Conservation (phyloP, 768 basidiomycete species). For the Suillus plorans region DNA sequence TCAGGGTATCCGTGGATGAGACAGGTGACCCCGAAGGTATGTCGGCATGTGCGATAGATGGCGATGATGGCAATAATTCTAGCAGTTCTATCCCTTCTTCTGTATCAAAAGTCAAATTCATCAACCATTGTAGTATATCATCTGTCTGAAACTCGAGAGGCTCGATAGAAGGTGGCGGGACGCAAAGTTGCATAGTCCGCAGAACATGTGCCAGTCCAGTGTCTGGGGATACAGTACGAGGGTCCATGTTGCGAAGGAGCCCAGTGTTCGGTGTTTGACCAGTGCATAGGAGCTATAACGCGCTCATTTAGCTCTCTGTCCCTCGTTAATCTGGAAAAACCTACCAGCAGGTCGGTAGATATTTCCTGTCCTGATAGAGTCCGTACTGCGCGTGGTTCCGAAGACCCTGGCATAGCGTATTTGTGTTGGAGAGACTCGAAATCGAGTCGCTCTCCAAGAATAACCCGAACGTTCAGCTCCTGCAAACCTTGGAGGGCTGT, state of each 20-base stretch:
- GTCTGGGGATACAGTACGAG: constrained; percentile 36
- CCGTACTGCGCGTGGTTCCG: constrained; percentile 32
- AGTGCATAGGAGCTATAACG: constrained; percentile 54
- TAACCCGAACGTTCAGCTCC: constrained; percentile 44
- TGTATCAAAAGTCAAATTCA: neutral
- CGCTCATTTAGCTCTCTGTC: neutral
- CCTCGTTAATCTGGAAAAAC: neutral
- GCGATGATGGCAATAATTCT: too few relatives aligned
- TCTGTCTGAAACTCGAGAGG: neutral
- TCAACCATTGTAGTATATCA: neutral
- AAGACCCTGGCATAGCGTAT: neutral
- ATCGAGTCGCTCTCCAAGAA: constrained; percentile 57
- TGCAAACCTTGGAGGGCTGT: constrained; percentile 41
- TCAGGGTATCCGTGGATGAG: constrained; percentile 15
- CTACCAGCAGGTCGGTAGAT: constrained; percentile 51
- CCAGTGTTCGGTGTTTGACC: constrained; percentile 60
- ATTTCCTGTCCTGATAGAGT: constrained; percentile 52
- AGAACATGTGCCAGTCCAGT: constrained; percentile 46
- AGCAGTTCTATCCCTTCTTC: neutral
- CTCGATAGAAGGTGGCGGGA: constrained; percentile 1
- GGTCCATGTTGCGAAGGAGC: constrained; percentile 44
- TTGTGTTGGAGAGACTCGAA: constrained; percentile 33
- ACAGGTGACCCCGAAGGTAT: neutral
- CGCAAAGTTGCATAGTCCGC: constrained; percentile 45
- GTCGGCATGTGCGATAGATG: neutral